Conservation (phyloP, 805 yeast species). For the Spathaspora gorwiae region DNA sequence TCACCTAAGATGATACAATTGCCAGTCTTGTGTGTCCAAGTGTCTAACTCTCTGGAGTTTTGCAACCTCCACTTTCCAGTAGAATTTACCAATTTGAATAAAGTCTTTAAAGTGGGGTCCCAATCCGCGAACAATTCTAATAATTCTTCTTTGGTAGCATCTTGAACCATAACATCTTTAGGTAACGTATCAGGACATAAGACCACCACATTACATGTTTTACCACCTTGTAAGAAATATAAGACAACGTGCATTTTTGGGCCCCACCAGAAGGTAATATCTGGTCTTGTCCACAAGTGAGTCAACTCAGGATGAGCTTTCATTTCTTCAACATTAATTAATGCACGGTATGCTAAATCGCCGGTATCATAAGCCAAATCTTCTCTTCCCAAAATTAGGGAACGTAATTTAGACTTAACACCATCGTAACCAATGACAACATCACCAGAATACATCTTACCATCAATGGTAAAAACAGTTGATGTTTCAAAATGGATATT, state of each 20-base stretch:
- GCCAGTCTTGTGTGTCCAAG: conserved; percentile 24
- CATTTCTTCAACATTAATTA: conserved; percentile 15
- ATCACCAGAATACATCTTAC: conserved; percentile 15
- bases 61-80: conserved; percentile 25
- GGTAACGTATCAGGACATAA: conserved; percentile 25
- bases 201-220: conserved; percentile 22
- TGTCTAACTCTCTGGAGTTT: conserved; percentile 17
- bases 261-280: conserved; percentile 29
- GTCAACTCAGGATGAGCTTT: conserved; percentile 13
- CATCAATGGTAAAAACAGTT: conserved; percentile 13
- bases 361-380: conserved; percentile 24
- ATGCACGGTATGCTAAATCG: conserved; percentile 24
- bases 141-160: conserved; percentile 21
- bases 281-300: conserved; percentile 14
- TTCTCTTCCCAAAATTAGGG: conserved; percentile 12
- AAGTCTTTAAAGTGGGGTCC: conserved; percentile 20
- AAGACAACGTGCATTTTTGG: conserved; percentile 24
- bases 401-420: conserved; percentile 17
- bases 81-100: conserved; percentile 15
- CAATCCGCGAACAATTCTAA: conserved; percentile 17
- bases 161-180: conserved; percentile 12
- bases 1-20: conserved; percentile 29
- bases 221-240: conserved; percentile 23
- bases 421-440: conserved; percentile 25
- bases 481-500: conserved; percentile 14